Evolutionary conservation across 2,329 filamentous ascomycete species (phyloP), one percentile per base, ranked within the genome.

Genomic region (Neofusicoccum ribis): DNA sequence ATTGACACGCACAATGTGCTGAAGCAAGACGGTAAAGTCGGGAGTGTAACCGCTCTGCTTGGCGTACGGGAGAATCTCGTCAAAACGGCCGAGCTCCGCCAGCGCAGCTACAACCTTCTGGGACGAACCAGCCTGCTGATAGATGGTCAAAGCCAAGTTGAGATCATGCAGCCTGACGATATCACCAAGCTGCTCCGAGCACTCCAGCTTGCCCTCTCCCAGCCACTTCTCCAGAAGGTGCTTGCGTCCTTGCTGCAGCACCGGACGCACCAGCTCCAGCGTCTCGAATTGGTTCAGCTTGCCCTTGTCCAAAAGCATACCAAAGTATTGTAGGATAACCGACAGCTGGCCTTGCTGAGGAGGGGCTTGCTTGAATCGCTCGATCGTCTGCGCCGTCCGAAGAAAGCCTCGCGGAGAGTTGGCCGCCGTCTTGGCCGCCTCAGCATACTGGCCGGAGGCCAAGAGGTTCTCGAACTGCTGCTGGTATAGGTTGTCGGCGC

Each of bases 171-270:
- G 86, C 54, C 95, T 91, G 59, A 98, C 91, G 72, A 97, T 88
- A 77, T 99, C 96, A 82, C 95, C 95, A 58, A 99, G 87, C 79
- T 97, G 92, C 81, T 99, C 95, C 0, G 95, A 98, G 80, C 91
- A 93, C 77, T 96, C 92, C 49, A 99, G 86, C 84, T 99, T 99
- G 79, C 92, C 91, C 81, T 98, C 95, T 74, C 90, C 90, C 78
- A 98, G 86, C 96, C 96, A 99, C 81, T 99, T 99, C 81, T 98
- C 95, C 34, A 99, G 86, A 31, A 99, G 83, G 75, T 98, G 92
- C 82, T 97, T 98, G 69, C 95, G 89, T 78, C 93, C 95, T 79
- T 99, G 95, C 65, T 91, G 88, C 65, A 99, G 85, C 20, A 99
- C 95, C 20, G 95, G 95, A 70, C 93, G 89, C 9, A 95, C 93